Percentiles rank a stretch among this genome's conserved stretches.
These are phyloP conservation scores for Saccharomyces hybrid DNA, from an alignment of 1,139 yeast species.

Conservation along the genomic window DNA sequence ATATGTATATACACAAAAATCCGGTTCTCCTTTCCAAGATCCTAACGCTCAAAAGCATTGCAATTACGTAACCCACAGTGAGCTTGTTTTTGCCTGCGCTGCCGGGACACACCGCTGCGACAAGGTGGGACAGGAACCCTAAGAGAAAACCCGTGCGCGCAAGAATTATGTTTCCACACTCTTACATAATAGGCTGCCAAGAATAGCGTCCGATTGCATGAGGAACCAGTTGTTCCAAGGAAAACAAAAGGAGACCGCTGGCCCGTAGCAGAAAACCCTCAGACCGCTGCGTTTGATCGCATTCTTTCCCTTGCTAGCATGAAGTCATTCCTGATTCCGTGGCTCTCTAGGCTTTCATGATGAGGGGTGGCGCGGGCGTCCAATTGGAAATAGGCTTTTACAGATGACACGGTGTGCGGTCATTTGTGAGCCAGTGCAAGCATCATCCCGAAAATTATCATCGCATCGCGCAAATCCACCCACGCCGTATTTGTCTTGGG, in stretches of 20 bases:
- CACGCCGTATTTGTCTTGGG: neutral
- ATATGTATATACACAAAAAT: neutral
- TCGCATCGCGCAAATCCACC: neutral
- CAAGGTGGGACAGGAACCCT: neutral
- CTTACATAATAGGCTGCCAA: neutral
- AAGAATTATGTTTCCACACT: neutral
- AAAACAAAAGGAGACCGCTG: neutral
- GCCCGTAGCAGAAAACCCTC: neutral
- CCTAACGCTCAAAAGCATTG: neutral
- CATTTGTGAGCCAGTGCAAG: neutral
- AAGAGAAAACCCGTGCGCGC: neutral
- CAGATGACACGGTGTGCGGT: neutral
- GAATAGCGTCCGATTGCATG: neutral
- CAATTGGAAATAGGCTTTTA: neutral
- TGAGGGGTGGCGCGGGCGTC: neutral
- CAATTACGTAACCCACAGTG: neutral
- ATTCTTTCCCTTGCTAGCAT: neutral
- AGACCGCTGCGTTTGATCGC: neutral
- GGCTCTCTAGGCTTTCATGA: neutral
- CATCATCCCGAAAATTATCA: neutral
- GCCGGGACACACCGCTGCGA: neutral
- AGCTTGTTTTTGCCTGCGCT: neutral
- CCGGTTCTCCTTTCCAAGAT: neutral
- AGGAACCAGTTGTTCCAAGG: neutral
- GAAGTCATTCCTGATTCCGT: neutral